Percentiles rank a stretch among this genome's conserved stretches.
phyloP scores from a whole-genome alignment of 176 grass and related monocot species.

The Elaeis guineensis region DNA sequence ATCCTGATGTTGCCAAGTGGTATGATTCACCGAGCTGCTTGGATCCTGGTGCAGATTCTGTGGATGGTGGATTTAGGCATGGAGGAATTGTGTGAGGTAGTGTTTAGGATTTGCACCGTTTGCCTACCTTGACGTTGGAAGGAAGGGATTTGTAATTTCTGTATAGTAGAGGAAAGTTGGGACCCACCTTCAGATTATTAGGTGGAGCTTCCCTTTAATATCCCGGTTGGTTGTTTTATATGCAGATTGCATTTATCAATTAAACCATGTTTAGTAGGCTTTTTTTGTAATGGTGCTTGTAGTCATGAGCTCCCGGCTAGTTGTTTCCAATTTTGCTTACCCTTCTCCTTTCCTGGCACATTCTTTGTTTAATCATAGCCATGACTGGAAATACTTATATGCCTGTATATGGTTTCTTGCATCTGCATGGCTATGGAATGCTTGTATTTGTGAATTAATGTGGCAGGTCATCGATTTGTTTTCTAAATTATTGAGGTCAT shows the following conservation, averaged over 20 bases:
- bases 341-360: too few species aligned
- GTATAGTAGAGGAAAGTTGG: constrained; percentile 49
- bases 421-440: too few species aligned
- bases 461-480: too few species aligned
- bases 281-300: too few species aligned
- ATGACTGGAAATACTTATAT: too few species aligned
- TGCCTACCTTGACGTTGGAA: constrained; percentile 21
- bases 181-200: constrained; percentile 20
- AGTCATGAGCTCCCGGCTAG: too few species aligned
- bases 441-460: too few species aligned
- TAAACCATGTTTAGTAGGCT: neutral
- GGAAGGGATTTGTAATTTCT: constrained; percentile 74
- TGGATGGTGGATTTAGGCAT: constrained; percentile 64
- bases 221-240: constrained; percentile 15
- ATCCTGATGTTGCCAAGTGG: constrained; percentile 68
- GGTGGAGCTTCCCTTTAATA: constrained; percentile 25
- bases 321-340: too few species aligned
- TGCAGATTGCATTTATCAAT: constrained; percentile 34
- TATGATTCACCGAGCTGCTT: constrained; percentile 86
- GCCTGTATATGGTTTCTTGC: too few species aligned
- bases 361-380: too few species aligned
- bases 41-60: constrained; percentile 55
- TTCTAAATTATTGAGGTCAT: too few species aligned
- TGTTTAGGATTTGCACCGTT: neutral
- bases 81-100: constrained; percentile 48